Conservation (phyloP, 2,329 filamentous ascomycete genomes). For the Lachnellula hyalina region DNA sequence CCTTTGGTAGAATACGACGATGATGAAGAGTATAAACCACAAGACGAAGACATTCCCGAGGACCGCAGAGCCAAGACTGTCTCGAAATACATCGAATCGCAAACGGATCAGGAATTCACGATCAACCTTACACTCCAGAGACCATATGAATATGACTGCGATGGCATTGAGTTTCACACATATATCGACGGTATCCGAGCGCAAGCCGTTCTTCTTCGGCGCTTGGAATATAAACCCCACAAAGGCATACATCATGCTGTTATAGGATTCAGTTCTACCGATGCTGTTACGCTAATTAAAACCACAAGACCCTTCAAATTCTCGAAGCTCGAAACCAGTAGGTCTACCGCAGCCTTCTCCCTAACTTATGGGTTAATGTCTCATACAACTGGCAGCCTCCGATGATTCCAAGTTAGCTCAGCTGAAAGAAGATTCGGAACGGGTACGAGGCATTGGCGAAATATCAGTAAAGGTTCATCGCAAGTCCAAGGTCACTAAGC, state of each 20-base stretch:
- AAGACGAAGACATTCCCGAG: not conserved
- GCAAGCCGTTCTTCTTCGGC: too few species aligned
- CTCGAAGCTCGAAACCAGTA: not conserved
- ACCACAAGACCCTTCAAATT: not conserved
- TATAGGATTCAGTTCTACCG: too few species aligned
- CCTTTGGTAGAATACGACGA: constrained; percentile 2
- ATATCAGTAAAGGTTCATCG: not conserved
- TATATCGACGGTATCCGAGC: not conserved
- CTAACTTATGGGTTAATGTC: too few species aligned
- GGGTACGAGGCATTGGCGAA: not conserved
- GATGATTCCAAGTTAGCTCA: not conserved
- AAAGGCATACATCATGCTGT: too few species aligned
- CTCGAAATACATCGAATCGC: constrained; percentile 1
- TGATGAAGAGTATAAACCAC: not conserved
- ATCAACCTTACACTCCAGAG: not conserved
- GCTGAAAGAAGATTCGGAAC: not conserved
- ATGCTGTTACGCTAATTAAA: not conserved
- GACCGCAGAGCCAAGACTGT: not conserved
- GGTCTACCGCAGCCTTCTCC: not conserved
- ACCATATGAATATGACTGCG: not conserved
- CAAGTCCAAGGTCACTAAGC: too few species aligned
- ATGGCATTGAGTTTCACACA: not conserved
- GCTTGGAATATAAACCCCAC: too few species aligned
- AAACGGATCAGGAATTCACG: constrained; percentile 1
- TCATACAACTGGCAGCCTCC: not conserved